A percentile compares a stretch with the other conserved stretches of the same genome.
phyloP scores from a whole-genome alignment of 768 basidiomycete genomes.

The Cystobasidium tubakii region DNA sequence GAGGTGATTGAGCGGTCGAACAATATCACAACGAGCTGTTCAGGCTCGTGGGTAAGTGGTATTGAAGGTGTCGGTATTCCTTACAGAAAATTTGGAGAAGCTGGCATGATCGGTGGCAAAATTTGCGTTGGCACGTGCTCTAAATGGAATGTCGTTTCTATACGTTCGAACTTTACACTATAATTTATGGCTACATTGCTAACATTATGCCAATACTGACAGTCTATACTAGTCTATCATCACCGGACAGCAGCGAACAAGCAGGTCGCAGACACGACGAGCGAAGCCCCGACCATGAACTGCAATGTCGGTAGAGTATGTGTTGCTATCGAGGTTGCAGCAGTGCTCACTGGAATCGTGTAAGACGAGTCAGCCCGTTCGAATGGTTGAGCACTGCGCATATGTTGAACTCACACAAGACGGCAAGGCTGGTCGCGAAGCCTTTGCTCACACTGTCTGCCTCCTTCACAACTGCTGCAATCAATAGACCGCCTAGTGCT shows the following conservation, averaged over 20 bases:
- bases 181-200: not conserved
- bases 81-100: not conserved
- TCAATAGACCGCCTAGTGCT: constrained; percentile 44
- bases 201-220: not conserved
- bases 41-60: not conserved
- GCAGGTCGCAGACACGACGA: constrained; percentile 18
- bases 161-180: not conserved
- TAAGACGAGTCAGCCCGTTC: not conserved
- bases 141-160: not conserved
- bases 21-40: not conserved
- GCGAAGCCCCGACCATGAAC: constrained; percentile 19
- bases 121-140: not conserved
- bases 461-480: constrained; percentile 45
- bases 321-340: constrained; percentile 15
- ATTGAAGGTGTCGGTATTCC: not conserved
- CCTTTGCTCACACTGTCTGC: constrained; percentile 45
- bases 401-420: constrained; percentile 37
- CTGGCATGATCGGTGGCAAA: constrained; percentile 1
- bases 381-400: not conserved
- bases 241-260: constrained; percentile 22
- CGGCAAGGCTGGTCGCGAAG: constrained; percentile 45
- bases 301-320: constrained; percentile 20
- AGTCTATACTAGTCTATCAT: not conserved
- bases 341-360: constrained; percentile 12
- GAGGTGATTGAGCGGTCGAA: not conserved